A percentile compares a stretch with the other conserved stretches of the same genome.
Evolutionary conservation across 2,329 filamentous ascomycete species (phyloP).

Genomic region (Verticillium klebahnii): DNA sequence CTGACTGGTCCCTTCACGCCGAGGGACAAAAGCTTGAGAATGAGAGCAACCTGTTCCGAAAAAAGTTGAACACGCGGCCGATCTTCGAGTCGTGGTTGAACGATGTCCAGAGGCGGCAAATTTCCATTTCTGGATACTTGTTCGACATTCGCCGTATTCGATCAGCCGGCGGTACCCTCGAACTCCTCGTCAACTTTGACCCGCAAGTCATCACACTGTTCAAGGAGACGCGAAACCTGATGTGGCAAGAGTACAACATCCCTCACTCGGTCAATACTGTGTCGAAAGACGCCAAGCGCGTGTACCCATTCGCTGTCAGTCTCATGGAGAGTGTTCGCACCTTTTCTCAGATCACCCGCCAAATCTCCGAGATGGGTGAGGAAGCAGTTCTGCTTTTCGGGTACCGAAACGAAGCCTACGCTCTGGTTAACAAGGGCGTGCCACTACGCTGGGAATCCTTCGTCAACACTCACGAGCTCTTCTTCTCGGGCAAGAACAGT

Average conservation of each 20-base stretch:
- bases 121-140: constrained; percentile 86
- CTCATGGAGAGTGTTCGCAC: constrained; percentile 98
- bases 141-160: constrained; percentile 87
- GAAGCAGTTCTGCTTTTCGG: constrained; percentile 85
- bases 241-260: constrained; percentile 91
- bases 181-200: constrained; percentile 94
- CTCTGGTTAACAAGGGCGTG: constrained; percentile 78
- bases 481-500: constrained; percentile 48
- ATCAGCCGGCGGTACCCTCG: constrained; percentile 82
- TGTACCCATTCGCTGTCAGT: constrained; percentile 96
- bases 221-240: constrained; percentile 94
- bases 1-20: constrained; percentile 89
- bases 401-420: constrained; percentile 86
- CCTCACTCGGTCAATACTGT: constrained; percentile 93
- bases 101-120: constrained; percentile 82
- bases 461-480: constrained; percentile 91
- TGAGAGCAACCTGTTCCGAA: constrained; percentile 89
- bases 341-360: constrained; percentile 79
- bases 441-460: constrained; percentile 97
- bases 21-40: constrained; percentile 91
- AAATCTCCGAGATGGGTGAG: constrained; percentile 80
- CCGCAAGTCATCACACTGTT: constrained; percentile 95
- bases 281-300: constrained; percentile 96
- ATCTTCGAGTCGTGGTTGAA: constrained; percentile 96
- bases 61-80: constrained; percentile 89